Conservation (phyloP, 208 protist species). For the Acanthamoeba triangularis region DNA sequence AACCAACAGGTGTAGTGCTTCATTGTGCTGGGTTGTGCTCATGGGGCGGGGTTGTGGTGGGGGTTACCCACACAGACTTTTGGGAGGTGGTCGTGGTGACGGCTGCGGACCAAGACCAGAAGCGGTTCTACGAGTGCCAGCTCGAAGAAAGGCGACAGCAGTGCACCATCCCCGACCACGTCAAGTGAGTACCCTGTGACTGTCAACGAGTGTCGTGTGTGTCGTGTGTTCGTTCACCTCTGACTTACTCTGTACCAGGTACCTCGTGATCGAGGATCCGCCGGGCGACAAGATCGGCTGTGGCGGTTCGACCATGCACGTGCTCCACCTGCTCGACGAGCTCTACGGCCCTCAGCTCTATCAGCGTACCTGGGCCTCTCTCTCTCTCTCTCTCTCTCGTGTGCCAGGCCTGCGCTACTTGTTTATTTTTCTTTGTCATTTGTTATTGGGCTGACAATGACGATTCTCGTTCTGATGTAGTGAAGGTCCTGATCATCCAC, state of each 20-base stretch:
- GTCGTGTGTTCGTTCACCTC: not conserved
- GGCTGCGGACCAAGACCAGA: constrained; percentile 82
- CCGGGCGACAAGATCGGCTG: constrained; percentile 82
- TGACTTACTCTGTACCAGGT: constrained; percentile 38
- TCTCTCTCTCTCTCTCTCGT: too few species aligned
- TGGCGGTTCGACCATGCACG: constrained; percentile 82
- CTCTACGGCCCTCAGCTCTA: constrained; percentile 43
- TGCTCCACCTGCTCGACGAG: constrained; percentile 68
- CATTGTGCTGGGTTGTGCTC: too few species aligned
- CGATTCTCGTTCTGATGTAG: constrained; percentile 19
- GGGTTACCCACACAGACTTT: constrained; percentile 68
- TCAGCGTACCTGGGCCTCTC: not conserved
- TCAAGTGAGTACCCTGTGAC: constrained; percentile 1
- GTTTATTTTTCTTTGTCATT: too few species aligned
- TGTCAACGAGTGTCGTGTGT: too few species aligned
- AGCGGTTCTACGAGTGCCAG: constrained; percentile 78
- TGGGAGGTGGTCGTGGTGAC: constrained; percentile 84
- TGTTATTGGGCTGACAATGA: too few species aligned
- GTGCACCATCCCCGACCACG: constrained; percentile 51
- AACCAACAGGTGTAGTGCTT: too few species aligned
- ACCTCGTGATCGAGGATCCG: constrained; percentile 81
- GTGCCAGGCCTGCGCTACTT: too few species aligned
- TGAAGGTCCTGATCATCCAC: constrained; percentile 82
- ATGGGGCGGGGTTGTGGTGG: not conserved
- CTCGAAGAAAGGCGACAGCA: constrained; percentile 51